These are phyloP conservation scores for Pleurotus sapidus DNA, from an alignment of 768 basidiomycete species.

Conservation along the genomic window DNA sequence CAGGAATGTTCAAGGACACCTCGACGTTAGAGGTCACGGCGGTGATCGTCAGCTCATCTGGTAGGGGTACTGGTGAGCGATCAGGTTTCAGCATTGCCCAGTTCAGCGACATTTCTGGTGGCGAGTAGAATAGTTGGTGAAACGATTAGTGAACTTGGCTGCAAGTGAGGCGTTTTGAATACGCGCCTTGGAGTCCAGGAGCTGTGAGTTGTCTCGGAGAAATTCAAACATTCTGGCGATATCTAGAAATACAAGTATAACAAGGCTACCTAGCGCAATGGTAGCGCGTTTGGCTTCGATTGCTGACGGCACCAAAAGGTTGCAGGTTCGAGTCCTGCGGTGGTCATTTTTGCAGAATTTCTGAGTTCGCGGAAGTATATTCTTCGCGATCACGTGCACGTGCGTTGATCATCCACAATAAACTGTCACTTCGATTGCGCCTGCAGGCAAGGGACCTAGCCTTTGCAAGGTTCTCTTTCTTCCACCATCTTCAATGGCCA, in stretches of 20 bases:
- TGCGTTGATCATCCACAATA: not conserved
- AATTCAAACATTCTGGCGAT: too few relatives aligned
- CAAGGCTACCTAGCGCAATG: constrained; percentile 88
- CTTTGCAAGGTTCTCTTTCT: not conserved
- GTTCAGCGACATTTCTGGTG: constrained; percentile 67
- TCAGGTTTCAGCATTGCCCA: constrained; percentile 67
- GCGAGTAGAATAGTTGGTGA: not conserved
- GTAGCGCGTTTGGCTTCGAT: constrained; percentile 93
- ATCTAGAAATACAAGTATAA: not conserved
- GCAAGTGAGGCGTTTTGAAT: too few relatives aligned
- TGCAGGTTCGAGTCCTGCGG: constrained; percentile 97
- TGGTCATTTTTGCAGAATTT: constrained; percentile 49
- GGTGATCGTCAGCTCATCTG: constrained; percentile 57
- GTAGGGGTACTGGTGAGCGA: constrained; percentile 60
- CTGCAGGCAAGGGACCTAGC: not conserved
- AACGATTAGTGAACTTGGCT: too few relatives aligned
- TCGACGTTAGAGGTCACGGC: constrained; percentile 58
- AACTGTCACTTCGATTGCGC: not conserved
- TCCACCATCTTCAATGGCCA: constrained; percentile 25
- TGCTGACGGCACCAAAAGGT: constrained; percentile 81
- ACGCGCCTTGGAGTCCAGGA: too few relatives aligned
- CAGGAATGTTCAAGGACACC: constrained; percentile 54
- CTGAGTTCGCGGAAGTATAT: not conserved
- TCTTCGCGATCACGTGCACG: constrained; percentile 1
- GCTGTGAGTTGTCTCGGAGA: too few relatives aligned